phyloP scores from a whole-genome alignment of 495 filamentous ascomycete genomes.

The Penicillium macrosclerotiorum region DNA sequence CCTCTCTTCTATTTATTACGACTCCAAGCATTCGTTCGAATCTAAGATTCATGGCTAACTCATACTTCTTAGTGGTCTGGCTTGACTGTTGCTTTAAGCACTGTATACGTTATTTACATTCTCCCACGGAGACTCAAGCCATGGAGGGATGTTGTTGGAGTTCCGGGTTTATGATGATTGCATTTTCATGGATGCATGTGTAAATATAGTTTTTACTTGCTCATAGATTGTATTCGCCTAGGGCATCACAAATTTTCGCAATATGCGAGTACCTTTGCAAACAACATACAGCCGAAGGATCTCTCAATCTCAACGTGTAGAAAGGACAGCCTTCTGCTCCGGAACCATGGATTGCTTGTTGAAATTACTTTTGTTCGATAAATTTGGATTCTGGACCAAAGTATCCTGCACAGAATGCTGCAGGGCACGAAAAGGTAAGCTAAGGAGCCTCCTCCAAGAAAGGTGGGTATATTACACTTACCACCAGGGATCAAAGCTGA shows the following conservation, averaged over 20 bases:
- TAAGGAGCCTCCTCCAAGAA: too few relatives aligned
- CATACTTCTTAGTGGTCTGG: slow-evolving; percentile 60
- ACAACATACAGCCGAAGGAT: too few relatives aligned
- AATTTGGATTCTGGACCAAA: slow-evolving; percentile 34
- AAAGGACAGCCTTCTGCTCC: neutral
- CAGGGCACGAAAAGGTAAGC: neutral
- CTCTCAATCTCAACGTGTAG: neutral
- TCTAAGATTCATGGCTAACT: slow-evolving; percentile 19
- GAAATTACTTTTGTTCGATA: neutral
- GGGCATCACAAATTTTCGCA: neutral
- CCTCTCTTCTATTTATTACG: too few relatives aligned
- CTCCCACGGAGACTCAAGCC: slow-evolving; percentile 65
- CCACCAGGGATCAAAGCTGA: slow-evolving; percentile 61
- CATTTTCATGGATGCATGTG: slow-evolving; percentile 6
- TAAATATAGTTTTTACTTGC: slow-evolving; percentile 15
- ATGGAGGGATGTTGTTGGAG: slow-evolving; percentile 64
- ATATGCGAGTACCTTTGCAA: too few relatives aligned
- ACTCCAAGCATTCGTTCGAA: too few relatives aligned
- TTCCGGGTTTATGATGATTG: slow-evolving; percentile 66
- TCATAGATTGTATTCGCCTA: slow-evolving; percentile 14
- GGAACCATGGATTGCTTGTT: too few relatives aligned
- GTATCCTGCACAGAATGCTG: slow-evolving; percentile 39
- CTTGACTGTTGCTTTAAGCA: slow-evolving; percentile 62
- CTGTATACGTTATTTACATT: slow-evolving; percentile 72
- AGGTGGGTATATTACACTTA: too few relatives aligned